Evolutionary conservation across 164 flowering plant genomes (phyloP).

Genomic region (Aristolochia californica): DNA sequence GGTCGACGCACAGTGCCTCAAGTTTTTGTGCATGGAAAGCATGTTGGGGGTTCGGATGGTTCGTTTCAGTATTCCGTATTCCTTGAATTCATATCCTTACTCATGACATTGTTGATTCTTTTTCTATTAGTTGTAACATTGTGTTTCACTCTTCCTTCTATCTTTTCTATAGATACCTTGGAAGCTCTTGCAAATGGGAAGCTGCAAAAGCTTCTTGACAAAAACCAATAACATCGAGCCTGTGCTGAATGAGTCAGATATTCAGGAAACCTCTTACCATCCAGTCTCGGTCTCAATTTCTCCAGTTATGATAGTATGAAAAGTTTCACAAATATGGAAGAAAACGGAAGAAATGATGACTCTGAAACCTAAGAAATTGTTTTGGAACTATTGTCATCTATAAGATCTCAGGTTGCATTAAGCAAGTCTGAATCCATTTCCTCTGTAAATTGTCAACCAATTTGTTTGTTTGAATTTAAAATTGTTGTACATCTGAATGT

Average conservation of each 20-base stretch:
- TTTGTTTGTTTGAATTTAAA: too few relatives aligned
- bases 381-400: too few relatives aligned
- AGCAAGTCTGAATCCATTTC: too few relatives aligned
- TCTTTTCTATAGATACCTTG: conserved; percentile 43
- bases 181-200: conserved; percentile 48
- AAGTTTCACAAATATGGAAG: too few relatives aligned
- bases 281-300: neutral
- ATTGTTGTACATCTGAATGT: too few relatives aligned
- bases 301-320: too few relatives aligned
- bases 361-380: too few relatives aligned
- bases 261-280: neutral
- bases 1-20: conserved; percentile 89
- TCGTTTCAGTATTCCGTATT: conserved; percentile 6
- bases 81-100: neutral
- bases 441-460: too few relatives aligned
- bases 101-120: neutral
- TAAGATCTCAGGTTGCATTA: too few relatives aligned
- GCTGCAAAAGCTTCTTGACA: conserved; percentile 53
- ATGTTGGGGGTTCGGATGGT: conserved; percentile 97
- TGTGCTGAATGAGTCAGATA: neutral
- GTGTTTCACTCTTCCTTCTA: conserved; percentile 2
- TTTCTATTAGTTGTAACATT: neutral
- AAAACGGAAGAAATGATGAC: neutral
- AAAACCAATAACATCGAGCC: conserved; percentile 13
- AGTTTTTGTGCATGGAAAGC: conserved; percentile 91